A percentile compares a stretch with the other conserved stretches of the same genome.
Conservation (phyloP, 768 basidiomycete genomes). For the Psilocybe tampanensis region DNA sequence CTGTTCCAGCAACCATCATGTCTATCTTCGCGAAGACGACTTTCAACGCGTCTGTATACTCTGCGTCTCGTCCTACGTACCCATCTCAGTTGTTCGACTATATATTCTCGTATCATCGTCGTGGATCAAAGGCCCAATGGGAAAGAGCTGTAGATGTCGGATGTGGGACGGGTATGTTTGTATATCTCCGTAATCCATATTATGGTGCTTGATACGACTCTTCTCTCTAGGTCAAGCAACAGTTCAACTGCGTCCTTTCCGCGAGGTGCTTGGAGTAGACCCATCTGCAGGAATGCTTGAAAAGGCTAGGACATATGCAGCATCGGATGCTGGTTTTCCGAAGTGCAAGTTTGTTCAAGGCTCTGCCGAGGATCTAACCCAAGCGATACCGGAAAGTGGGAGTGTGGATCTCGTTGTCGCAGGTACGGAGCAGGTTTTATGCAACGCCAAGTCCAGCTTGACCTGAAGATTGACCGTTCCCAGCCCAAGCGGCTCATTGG, state of each 20-base stretch:
- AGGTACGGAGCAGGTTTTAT: conserved; percentile 39
- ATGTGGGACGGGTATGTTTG: conserved; percentile 73
- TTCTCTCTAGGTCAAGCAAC: conserved; percentile 69
- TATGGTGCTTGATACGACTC: not conserved
- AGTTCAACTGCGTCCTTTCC: conserved; percentile 53
- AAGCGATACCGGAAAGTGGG: conserved; percentile 41
- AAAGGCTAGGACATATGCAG: conserved; percentile 40
- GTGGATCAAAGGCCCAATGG: conserved; percentile 38
- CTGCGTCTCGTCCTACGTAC: conserved; percentile 73
- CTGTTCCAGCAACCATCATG: conserved; percentile 43
- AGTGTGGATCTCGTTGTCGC: conserved; percentile 70
- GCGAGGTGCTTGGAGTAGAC: conserved; percentile 70
- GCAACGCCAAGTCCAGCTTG: too few relatives aligned
- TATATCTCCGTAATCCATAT: not conserved
- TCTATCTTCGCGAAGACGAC: conserved; percentile 72
- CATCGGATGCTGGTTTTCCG: conserved; percentile 2
- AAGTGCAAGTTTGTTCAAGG: conserved; percentile 34
- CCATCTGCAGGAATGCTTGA: conserved; percentile 74
- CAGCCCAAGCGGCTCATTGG: conserved; percentile 81
- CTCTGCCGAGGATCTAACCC: conserved; percentile 56
- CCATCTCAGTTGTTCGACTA: conserved; percentile 65
- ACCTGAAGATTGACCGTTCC: not conserved
- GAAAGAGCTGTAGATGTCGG: conserved; percentile 73
- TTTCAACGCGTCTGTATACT: conserved; percentile 71
- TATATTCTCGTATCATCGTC: conserved; percentile 60